Evolutionary conservation across 2,329 filamentous ascomycete genomes (phyloP), one percentile per base, ranked within the genome.

Genomic region (Aspergillus calidoustus): DNA sequence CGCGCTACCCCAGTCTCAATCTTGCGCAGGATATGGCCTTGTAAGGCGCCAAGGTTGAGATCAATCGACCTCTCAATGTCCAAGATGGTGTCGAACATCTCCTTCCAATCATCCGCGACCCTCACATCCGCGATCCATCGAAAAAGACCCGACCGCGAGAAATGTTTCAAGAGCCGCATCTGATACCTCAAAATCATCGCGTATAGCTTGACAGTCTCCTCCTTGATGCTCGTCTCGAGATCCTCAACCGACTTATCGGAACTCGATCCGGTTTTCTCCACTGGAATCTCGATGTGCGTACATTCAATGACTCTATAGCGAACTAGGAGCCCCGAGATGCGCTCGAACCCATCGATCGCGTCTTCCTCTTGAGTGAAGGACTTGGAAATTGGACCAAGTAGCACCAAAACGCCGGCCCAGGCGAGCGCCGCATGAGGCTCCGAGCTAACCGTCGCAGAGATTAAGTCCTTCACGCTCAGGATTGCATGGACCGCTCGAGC

Each of bases 391-490:
- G 53, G 52, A 28, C 31, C 17, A 1, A 59, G n/a, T 23, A 66
- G 22, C 3, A 66, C 13, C 43, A 67, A 23, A 13, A 63, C 41
- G 5, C 64, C 64, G 17, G 65, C 62, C 65, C 65, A 67, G 15
- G 64, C 65, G 8, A 67, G 31, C n/a, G 64, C 56, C 30, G 65
- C 65, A 57, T 67, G 65, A 23, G 60, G 64, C 17, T 68, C 61
- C 2, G 38, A n/a, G 22, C 9, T 34, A 13, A 60, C 23, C 9
- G 61, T 64, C 4, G 41, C 9, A 2, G 41, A 17, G 46, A 66
- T 61, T 5, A 62, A 8, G 46, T 61, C 59, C 54, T 66, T 59
- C 5, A 60, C 44, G 7, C 28, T 51, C 7, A 63, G 22, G 47
- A 64, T 60, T 7, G 41, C 17, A 47, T 63, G 25, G 17, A 64